Base-by-base conservation (phyloP, 2,329 filamentous ascomycete genomes). In the Fusarium graminum region DNA sequence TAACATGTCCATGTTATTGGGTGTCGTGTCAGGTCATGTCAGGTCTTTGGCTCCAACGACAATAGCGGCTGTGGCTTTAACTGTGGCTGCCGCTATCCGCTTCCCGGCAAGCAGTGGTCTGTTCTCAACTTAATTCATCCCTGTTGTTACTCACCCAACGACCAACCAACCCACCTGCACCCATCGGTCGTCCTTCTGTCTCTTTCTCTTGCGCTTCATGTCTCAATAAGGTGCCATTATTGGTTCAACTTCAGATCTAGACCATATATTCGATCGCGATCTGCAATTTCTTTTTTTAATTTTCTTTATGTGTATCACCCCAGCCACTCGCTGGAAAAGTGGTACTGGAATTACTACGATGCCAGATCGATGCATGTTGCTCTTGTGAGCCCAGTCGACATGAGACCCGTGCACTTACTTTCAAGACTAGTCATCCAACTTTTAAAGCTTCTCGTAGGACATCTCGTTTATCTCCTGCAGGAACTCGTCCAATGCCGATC, bases 71-170 rank as follows among this genome's bases (percentile, higher is more conserved):
- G 52, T 53, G 64, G 63, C 64, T 59, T 61, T 14, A 34, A 42
- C 9, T 56, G 57, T 62, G 64, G 59, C 64, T 65, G 50, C 51
- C 58, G 22, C 63, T 59, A 52, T 59, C 41, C 49, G 40, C 34
- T 66, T 49, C 41, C 45, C 39, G 34, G 63, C 38, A 67, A 67
- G 51, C 42, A 42, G 36, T 32, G 36, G 25, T 22, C 30, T 47
- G 45, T 29, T 26, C 32, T 40, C 44, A 40, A 51, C 49, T 45
- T 22, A 39, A 49, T 41, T 34, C 55, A n/a, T 49, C 47, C 52
- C 34, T 55, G 54, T 51, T 34, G 26, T 49, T 52, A 42, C 46
- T 40, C 47, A 46, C 63, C 63, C 58, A 67, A 67, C 65, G 68
- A 68, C 59, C 52, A 49, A 41, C 36, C 29, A 19, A 50, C 36